These are phyloP conservation scores for Blastobotrys americana DNA, from an alignment of 805 yeast species.

Conservation along the genomic window DNA sequence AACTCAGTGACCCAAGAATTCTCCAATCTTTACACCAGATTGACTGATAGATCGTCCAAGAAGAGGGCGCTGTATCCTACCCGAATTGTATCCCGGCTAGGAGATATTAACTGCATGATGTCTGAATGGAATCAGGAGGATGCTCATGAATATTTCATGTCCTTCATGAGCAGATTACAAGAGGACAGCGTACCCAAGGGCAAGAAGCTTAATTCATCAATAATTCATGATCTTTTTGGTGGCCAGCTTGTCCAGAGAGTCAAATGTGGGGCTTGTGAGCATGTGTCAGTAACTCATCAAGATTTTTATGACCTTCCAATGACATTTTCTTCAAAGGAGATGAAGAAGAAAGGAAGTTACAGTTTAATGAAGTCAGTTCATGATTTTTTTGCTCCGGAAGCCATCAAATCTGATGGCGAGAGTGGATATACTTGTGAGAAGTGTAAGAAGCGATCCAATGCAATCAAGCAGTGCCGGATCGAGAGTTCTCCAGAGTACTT, in stretches of 20 bases:
- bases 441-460: constrained; percentile 71
- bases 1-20: constrained; percentile 27
- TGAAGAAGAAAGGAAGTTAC: constrained; percentile 41
- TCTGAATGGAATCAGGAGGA: constrained; percentile 97
- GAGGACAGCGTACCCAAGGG: constrained; percentile 92
- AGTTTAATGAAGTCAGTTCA: constrained; percentile 66
- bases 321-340: constrained; percentile 45
- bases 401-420: constrained; percentile 51
- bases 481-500: constrained; percentile 82
- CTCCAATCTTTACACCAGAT: constrained; percentile 23
- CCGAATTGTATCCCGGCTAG: constrained; percentile 59
- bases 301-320: constrained; percentile 89
- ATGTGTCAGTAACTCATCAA: constrained; percentile 79
- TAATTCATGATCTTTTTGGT: constrained; percentile 89
- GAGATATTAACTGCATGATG: constrained; percentile 92
- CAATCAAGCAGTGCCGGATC: constrained; percentile 67
- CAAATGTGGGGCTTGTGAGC: constrained; percentile 74
- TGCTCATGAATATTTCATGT: constrained; percentile 95
- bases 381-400: constrained; percentile 79
- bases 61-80: constrained; percentile 59
- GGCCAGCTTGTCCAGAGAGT: constrained; percentile 82
- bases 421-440: constrained; percentile 76
- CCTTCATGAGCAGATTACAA: constrained; percentile 76
- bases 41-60: constrained; percentile 26
- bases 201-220: constrained; percentile 68